These are phyloP conservation scores for Diutina rugosa DNA, from an alignment of 1,139 yeast genomes.

Conservation along the genomic window DNA sequence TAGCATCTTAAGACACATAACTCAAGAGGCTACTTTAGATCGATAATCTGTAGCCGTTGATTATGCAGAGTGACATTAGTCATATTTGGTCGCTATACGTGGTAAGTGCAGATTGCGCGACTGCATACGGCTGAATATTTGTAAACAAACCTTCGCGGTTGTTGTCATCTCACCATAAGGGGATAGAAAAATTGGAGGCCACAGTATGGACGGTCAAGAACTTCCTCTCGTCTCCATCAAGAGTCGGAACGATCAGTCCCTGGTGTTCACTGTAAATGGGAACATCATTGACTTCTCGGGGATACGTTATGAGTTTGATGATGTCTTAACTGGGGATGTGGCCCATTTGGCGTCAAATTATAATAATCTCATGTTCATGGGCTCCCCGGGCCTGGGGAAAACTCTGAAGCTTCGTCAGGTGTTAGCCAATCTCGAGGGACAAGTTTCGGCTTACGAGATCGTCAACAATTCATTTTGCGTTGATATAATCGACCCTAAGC, in stretches of 20 bases:
- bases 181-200: background rate
- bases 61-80: background rate
- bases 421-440: background rate
- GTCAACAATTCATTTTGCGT: background rate
- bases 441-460: background rate
- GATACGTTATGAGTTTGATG: background rate
- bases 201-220: background rate
- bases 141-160: background rate
- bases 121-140: background rate
- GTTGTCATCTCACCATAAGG: background rate
- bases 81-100: background rate
- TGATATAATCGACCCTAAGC: background rate
- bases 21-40: background rate
- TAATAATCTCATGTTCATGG: background rate
- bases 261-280: background rate
- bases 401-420: background rate
- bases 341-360: background rate
- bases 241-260: background rate
- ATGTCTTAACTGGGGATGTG: background rate
- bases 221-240: background rate
- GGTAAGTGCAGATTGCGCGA: background rate
- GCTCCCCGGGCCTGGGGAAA: background rate
- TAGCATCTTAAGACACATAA: background rate
- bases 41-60: background rate
- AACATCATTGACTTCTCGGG: background rate